A percentile compares a stretch with the other conserved stretches of the same genome.
phyloP scores from a whole-genome alignment of 352 stramenopile species.

The Thalassiosira oceanica region DNA sequence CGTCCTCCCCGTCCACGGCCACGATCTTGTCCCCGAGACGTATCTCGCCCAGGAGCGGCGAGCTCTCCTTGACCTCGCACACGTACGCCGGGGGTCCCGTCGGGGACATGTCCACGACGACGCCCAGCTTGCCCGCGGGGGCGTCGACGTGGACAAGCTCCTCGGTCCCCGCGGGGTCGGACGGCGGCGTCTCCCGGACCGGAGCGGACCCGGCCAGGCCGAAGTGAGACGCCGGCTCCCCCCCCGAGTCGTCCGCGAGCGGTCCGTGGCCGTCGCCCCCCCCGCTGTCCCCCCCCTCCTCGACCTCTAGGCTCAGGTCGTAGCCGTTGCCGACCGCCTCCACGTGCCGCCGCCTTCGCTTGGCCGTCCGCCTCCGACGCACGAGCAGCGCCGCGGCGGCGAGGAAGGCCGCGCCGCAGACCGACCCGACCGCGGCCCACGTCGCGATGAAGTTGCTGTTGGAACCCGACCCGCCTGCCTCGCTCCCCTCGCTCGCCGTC shows the following conservation, averaged over 20 bases:
- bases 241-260: not conserved
- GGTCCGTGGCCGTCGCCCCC: not conserved
- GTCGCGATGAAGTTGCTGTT: too few species aligned
- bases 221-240: not conserved
- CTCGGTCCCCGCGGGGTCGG: not conserved
- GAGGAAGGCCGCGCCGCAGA: too few species aligned
- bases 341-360: too few species aligned
- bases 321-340: too few species aligned
- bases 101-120: conserved; percentile 15
- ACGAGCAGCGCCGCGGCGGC: too few species aligned
- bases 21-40: conserved; percentile 23
- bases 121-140: conserved; percentile 18
- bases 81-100: conserved; percentile 14
- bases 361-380: too few species aligned
- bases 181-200: not conserved
- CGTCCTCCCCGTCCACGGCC: conserved; percentile 24
- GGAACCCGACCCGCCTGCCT: too few species aligned
- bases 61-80: conserved; percentile 9
- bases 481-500: too few species aligned
- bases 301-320: too few species aligned
- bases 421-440: too few species aligned
- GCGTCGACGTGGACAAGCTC: conserved; percentile 9
- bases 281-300: not conserved
- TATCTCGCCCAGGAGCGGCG: conserved; percentile 6
- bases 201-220: not conserved